A percentile compares a stretch with the other conserved stretches of the same genome.
phyloP scores from a whole-genome alignment of 768 basidiomycete genomes.

The Amanita pseudoporphyria region DNA sequence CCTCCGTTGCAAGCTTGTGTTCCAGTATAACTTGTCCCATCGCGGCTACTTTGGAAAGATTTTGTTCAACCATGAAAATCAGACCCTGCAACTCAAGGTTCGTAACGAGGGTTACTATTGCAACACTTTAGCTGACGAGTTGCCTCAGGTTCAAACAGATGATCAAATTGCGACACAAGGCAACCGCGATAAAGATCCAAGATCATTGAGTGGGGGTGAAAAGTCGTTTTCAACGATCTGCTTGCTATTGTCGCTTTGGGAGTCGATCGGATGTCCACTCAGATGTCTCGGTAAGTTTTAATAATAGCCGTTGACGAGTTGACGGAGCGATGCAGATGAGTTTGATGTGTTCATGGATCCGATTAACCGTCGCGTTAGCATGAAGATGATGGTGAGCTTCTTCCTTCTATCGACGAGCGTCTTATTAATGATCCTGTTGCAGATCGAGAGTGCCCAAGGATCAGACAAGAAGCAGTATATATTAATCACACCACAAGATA shows the following conservation, averaged over 20 bases:
- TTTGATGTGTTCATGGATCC: slow-evolving; percentile 99
- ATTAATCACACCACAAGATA: slow-evolving; percentile 92
- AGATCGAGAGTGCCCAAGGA: slow-evolving; percentile 86
- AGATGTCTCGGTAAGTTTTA: slow-evolving; percentile 68
- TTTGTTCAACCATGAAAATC: slow-evolving; percentile 66
- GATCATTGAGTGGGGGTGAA: slow-evolving; percentile 86
- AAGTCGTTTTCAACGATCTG: slow-evolving; percentile 97
- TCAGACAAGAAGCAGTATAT: slow-evolving; percentile 90
- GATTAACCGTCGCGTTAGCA: slow-evolving; percentile 82
- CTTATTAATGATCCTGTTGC: slow-evolving; percentile 2
- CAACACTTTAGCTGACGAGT: background rate
- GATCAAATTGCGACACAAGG: slow-evolving; percentile 60
- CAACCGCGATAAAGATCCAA: slow-evolving; percentile 70
- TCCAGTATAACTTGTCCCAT: slow-evolving; percentile 71
- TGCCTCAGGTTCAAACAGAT: slow-evolving; percentile 69
- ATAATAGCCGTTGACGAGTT: background rate
- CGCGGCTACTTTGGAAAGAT: slow-evolving; percentile 90
- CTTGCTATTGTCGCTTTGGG: slow-evolving; percentile 90
- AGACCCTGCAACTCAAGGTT: slow-evolving; percentile 59
- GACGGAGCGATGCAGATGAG: slow-evolving; percentile 49
- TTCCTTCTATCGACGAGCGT: background rate
- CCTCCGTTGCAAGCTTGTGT: slow-evolving; percentile 76
- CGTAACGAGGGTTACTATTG: background rate
- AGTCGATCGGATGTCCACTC: slow-evolving; percentile 88
- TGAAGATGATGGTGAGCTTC: slow-evolving; percentile 81